Percentiles rank a stretch among this genome's conserved stretches.
phyloP scores from a whole-genome alignment of 225 moss, liverwort and hornwort species.

The Straminergon stramineum region DNA sequence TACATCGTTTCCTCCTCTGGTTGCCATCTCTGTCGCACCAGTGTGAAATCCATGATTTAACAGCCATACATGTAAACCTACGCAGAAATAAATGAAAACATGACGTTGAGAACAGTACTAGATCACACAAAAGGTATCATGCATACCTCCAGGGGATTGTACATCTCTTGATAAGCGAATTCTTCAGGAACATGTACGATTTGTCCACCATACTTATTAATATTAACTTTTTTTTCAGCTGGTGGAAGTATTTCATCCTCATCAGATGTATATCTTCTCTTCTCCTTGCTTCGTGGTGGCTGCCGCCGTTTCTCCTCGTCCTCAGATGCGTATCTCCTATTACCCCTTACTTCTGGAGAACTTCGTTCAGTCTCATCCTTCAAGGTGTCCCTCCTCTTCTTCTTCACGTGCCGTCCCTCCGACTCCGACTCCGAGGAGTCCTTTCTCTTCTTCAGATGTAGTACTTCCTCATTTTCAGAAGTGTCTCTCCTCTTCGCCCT shows the following conservation, averaged over 20 bases:
- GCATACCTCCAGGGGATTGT: slow-evolving; percentile 37
- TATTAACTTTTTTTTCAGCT: neutral
- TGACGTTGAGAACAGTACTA: neutral
- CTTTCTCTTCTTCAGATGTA: slow-evolving; percentile 3
- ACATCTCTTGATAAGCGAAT: slow-evolving; percentile 18
- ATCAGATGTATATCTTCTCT: slow-evolving; percentile 11
- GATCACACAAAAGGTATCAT: neutral
- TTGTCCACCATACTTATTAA: neutral
- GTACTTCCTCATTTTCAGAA: slow-evolving; percentile 2
- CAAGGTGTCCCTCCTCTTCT: neutral
- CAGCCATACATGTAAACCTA: neutral
- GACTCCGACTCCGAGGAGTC: neutral
- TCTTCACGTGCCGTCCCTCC: neutral
- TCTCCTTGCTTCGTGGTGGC: slow-evolving; percentile 5
- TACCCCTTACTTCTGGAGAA: neutral
- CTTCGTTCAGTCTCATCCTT: slow-evolving; percentile 5
- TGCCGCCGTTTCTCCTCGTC: slow-evolving; percentile 21
- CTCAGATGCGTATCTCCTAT: slow-evolving; percentile 8
- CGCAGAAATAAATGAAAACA: neutral
- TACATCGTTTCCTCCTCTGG: slow-evolving; percentile 25
- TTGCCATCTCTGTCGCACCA: slow-evolving; percentile 44
- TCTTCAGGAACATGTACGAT: neutral
- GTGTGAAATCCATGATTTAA: neutral
- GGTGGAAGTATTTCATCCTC: slow-evolving; percentile 3
- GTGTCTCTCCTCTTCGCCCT: neutral